Conservation (phyloP, 768 basidiomycete species). For the Leccinum subgranulosum region DNA sequence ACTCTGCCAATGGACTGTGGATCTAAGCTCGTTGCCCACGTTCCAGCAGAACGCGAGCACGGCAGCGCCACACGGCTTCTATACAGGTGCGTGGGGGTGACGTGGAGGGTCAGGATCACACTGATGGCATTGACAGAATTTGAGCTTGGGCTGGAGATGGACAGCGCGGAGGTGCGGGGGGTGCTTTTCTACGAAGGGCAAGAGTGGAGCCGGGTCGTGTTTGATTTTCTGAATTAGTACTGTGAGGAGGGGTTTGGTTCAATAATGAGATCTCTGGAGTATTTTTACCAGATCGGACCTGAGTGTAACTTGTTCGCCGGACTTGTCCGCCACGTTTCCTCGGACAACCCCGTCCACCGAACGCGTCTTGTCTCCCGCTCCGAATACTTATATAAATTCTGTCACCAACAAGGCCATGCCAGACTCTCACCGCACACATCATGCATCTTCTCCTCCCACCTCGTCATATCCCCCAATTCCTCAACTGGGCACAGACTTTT, state of each 20-base stretch:
- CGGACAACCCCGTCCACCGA: slow-evolving; percentile 1
- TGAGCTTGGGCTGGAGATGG: slow-evolving; percentile 78
- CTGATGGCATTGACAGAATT: slow-evolving; percentile 50
- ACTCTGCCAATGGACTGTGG: slow-evolving; percentile 85
- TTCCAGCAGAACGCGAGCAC: slow-evolving; percentile 70
- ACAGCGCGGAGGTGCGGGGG: slow-evolving; percentile 81
- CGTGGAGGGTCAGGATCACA: neutral
- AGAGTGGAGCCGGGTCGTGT: slow-evolving; percentile 77
- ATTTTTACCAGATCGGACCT: neutral
- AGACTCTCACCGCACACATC: neutral
- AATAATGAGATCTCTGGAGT: neutral
- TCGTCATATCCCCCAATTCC: slow-evolving; percentile 38
- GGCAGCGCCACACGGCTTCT: slow-evolving; percentile 63
- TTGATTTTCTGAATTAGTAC: slow-evolving; percentile 44
- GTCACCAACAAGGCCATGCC: neutral
- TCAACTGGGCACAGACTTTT: slow-evolving; percentile 88
- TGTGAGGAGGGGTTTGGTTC: neutral
- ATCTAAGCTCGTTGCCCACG: slow-evolving; percentile 71
- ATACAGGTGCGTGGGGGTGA: slow-evolving; percentile 51
- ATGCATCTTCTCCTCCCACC: slow-evolving; percentile 25
- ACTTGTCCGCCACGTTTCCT: neutral
- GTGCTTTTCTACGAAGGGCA: slow-evolving; percentile 62
- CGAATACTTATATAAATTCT: neutral
- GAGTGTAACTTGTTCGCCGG: neutral
- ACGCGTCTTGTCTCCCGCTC: neutral